These are phyloP conservation scores for Ambrosia trifida DNA, from an alignment of 129 eudicot species.

Conservation along the genomic window DNA sequence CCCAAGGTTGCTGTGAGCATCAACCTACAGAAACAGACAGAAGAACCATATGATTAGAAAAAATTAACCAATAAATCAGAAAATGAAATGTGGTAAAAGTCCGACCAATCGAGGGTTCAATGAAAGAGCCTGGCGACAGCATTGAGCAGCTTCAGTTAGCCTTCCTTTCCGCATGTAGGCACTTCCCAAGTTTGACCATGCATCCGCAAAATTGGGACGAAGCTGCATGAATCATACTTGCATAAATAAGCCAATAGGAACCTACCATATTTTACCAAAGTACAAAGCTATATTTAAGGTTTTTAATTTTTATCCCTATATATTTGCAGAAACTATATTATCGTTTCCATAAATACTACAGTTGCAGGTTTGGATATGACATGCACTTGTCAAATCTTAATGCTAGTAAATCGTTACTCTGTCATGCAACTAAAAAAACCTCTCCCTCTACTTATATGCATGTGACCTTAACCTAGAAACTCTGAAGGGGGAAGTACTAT, in stretches of 20 bases:
- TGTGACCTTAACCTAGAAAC: not conserved
- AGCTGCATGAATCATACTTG: constrained; percentile 55
- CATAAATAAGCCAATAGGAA: not conserved
- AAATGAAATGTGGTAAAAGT: not conserved
- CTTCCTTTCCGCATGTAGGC: constrained; percentile 98
- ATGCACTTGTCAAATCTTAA: constrained; percentile 12
- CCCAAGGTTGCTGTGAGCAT: constrained; percentile 97
- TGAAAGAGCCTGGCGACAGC: constrained; percentile 98
- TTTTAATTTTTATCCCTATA: not conserved
- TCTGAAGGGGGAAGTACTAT: not conserved
- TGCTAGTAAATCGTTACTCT: not conserved
- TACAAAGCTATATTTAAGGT: not conserved
- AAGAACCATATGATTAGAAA: constrained; percentile 11
- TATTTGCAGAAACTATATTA: not conserved
- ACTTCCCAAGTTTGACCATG: constrained; percentile 99
- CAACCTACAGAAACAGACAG: constrained; percentile 53
- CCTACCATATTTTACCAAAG: not conserved
- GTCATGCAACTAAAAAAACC: not conserved
- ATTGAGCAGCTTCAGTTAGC: constrained; percentile 87
- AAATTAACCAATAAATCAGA: constrained; percentile 7
- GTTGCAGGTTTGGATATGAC: not conserved
- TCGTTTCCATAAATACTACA: not conserved
- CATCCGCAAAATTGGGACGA: constrained; percentile 98
- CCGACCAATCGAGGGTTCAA: constrained; percentile 87
- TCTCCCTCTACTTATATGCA: constrained; percentile 6